Evolutionary conservation across 495 filamentous ascomycete species (phyloP).

Genomic region (Tuber calosporum): DNA sequence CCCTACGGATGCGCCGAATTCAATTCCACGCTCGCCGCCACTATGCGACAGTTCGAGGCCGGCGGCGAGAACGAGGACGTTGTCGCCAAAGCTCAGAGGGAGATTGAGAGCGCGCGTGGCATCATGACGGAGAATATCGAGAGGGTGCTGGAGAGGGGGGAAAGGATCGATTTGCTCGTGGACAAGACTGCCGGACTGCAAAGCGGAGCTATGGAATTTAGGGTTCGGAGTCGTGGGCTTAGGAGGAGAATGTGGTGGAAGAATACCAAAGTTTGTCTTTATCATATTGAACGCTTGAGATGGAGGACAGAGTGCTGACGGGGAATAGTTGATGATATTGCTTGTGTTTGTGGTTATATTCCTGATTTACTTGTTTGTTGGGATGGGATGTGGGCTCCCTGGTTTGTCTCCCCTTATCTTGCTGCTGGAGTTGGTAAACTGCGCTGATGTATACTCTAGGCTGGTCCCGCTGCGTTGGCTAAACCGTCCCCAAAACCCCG

Average conservation of each 20-base stretch:
- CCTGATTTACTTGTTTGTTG: slow-evolving; percentile 52
- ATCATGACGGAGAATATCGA: slow-evolving; percentile 99
- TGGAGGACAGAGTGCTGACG: not conserved
- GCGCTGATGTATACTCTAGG: not conserved
- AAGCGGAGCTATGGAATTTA: slow-evolving; percentile 44
- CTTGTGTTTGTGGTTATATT: slow-evolving; percentile 74
- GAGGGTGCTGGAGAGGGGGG: slow-evolving; percentile 84
- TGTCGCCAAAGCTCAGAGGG: slow-evolving; percentile 68
- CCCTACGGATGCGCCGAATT: slow-evolving; percentile 86
- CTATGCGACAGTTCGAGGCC: slow-evolving; percentile 66
- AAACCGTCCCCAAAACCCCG: not conserved
- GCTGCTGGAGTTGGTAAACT: not conserved
- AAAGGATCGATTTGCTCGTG: slow-evolving; percentile 89
- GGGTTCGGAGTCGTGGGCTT: slow-evolving; percentile 53
- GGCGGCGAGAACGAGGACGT: slow-evolving; percentile 70
- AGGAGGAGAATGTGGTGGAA: slow-evolving; percentile 99
- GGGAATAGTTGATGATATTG: slow-evolving; percentile 57
- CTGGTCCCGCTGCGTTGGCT: not conserved
- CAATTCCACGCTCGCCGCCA: slow-evolving; percentile 64
- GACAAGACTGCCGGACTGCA: slow-evolving; percentile 84
- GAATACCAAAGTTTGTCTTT: slow-evolving; percentile 64
- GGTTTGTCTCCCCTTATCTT: slow-evolving; percentile 21
- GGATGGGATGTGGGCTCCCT: slow-evolving; percentile 41
- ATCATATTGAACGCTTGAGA: not conserved
- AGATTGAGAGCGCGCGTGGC: slow-evolving; percentile 86